Percentiles rank a stretch among this genome's conserved stretches.
Evolutionary conservation across 352 stramenopile genomes (phyloP).

Genomic region (Pythium rhizo-oryzae): DNA sequence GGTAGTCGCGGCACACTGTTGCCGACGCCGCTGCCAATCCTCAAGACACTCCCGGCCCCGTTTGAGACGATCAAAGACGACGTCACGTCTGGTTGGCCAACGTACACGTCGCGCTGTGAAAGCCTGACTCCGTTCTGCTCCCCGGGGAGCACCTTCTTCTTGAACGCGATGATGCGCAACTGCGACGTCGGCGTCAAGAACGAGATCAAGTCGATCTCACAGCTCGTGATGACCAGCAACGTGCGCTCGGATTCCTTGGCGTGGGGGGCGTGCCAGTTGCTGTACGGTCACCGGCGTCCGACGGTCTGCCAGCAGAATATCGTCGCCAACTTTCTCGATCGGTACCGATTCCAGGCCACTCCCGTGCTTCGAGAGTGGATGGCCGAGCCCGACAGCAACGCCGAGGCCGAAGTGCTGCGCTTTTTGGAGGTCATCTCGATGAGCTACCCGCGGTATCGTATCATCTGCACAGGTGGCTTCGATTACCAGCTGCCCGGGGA

Average conservation of each 20-base stretch:
- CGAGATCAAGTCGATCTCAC: neutral
- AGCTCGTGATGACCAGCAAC: constrained; percentile 10
- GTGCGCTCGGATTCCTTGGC: constrained; percentile 16
- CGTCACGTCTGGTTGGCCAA: constrained; percentile 13
- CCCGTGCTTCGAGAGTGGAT: constrained; percentile 1
- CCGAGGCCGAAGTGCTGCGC: constrained; percentile 16
- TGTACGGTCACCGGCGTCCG: constrained; percentile 10
- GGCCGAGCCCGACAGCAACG: constrained; percentile 1
- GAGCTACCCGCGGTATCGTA: constrained; percentile 17
- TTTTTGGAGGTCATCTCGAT: constrained; percentile 15
- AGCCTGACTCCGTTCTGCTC: constrained; percentile 2
- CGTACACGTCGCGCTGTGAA: constrained; percentile 14
- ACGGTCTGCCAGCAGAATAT: constrained; percentile 9
- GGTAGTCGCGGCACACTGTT: constrained; percentile 24
- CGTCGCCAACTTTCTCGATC: constrained; percentile 15
- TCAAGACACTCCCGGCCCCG: neutral
- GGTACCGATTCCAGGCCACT: constrained; percentile 13
- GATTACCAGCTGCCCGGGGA: neutral
- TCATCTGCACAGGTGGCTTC: constrained; percentile 21
- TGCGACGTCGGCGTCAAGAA: neutral
- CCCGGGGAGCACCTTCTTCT: constrained; percentile 15
- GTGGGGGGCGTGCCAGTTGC: constrained; percentile 10
- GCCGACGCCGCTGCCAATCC: constrained; percentile 2
- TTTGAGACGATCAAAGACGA: neutral
- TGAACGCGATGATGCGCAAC: constrained; percentile 7